Conservation (phyloP, 2,329 filamentous ascomycete species). For the Colletotrichum lupini region DNA sequence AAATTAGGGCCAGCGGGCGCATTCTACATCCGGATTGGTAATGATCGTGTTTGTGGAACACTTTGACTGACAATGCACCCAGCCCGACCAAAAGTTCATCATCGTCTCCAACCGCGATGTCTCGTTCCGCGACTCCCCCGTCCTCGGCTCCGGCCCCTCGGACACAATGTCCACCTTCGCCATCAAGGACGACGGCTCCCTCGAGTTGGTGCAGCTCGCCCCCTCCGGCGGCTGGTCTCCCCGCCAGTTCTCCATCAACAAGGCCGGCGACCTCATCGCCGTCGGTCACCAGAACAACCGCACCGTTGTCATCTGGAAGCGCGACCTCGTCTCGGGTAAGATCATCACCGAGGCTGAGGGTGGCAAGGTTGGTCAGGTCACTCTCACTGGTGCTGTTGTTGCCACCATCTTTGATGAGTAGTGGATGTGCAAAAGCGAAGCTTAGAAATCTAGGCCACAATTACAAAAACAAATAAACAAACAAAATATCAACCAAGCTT, state of each 20-base stretch:
- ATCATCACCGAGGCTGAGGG: conserved; percentile 36
- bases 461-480: no score
- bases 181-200: conserved; percentile 35
- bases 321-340: conserved; percentile 34
- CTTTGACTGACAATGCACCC: background rate
- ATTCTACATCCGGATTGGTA: conserved; percentile 20
- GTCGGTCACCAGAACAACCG: conserved; percentile 36
- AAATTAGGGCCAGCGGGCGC: background rate
- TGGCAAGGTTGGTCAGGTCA: conserved; percentile 36
- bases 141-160: conserved; percentile 35
- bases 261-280: conserved; percentile 32
- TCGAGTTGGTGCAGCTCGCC: conserved; percentile 35
- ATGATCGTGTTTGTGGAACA: background rate
- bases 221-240: conserved; percentile 35
- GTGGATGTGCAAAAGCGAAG: background rate
- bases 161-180: conserved; percentile 35
- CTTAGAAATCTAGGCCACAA: background rate
- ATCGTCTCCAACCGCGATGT: conserved; percentile 35
- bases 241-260: conserved; percentile 37
- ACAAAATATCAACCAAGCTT: no score
- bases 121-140: conserved; percentile 34
- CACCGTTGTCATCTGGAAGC: conserved; percentile 36
- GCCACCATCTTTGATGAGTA: conserved; percentile 37
- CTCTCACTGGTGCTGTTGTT: conserved; percentile 35
- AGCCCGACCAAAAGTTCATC: conserved; percentile 30